phyloP scores from a whole-genome alignment of 495 filamentous ascomycete genomes.

The Clohesyomyces aquaticus region DNA sequence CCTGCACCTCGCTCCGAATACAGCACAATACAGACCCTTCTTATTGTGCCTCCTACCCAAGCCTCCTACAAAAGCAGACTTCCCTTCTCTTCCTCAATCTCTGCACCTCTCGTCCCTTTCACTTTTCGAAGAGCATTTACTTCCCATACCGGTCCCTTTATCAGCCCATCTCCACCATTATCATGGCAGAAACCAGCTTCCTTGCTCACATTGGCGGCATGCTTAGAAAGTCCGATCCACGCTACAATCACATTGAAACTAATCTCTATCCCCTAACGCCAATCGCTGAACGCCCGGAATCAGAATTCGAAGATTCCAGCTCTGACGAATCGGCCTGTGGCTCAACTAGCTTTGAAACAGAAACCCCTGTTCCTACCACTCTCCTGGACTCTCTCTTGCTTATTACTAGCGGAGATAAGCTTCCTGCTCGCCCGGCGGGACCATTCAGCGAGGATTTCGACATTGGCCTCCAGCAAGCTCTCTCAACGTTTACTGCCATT shows the following conservation, averaged over 20 bases:
- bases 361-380: background rate
- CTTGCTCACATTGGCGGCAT: background rate
- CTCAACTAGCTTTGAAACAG: background rate
- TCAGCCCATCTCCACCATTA: background rate
- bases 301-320: background rate
- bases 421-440: background rate
- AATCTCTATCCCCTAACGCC: conserved; percentile 2
- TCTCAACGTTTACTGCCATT: conserved; percentile 12
- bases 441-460: conserved; percentile 5
- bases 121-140: too few species aligned
- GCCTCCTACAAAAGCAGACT: background rate
- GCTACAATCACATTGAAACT: background rate
- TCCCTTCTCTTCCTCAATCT: conserved; percentile 9
- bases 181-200: background rate
- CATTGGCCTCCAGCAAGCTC: background rate
- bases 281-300: background rate
- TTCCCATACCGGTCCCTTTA: conserved; percentile 15
- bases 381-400: conserved; percentile 7
- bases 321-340: too few species aligned
- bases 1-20: background rate
- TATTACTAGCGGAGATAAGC: background rate
- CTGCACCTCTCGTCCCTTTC: too few species aligned
- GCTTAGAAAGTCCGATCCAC: background rate
- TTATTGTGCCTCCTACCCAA: conserved; percentile 19
- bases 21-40: conserved; percentile 16